These are phyloP conservation scores for Cladosporium sp. DNA, from an alignment of 2,329 filamentous ascomycete species.

Conservation along the genomic window DNA sequence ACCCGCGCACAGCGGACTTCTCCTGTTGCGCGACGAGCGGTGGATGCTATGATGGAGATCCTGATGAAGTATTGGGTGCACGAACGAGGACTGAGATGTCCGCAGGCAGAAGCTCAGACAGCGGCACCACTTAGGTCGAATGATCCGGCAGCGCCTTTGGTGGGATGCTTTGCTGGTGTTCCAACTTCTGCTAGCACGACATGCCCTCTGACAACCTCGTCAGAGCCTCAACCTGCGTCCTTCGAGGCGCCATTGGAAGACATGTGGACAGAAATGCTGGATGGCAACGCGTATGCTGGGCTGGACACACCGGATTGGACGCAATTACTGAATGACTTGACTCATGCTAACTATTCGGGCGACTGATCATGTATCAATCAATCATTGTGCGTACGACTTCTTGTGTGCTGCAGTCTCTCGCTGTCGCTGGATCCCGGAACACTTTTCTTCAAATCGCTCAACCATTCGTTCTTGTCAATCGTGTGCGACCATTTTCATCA, in stretches of 20 bases:
- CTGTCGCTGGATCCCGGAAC: too few species aligned
- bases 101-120: background rate
- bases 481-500: background rate
- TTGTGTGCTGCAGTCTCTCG: too few species aligned
- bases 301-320: background rate
- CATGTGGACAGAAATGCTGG: background rate
- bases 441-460: background rate
- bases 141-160: too few species aligned
- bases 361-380: background rate
- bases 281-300: background rate
- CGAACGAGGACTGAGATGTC: background rate
- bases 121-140: background rate
- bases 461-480: background rate
- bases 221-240: background rate
- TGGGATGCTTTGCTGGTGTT: background rate
- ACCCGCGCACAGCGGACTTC: background rate
- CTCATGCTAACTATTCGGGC: background rate
- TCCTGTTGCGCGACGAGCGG: background rate
- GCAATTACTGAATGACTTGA: background rate
- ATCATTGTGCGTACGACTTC: too few species aligned
- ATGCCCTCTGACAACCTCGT: background rate
- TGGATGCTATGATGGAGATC: background rate
- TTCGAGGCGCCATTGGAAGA: background rate
- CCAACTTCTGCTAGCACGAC: background rate
- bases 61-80: background rate